Evolutionary conservation across 495 filamentous ascomycete species (phyloP).

Genomic region (Halenospora varia): DNA sequence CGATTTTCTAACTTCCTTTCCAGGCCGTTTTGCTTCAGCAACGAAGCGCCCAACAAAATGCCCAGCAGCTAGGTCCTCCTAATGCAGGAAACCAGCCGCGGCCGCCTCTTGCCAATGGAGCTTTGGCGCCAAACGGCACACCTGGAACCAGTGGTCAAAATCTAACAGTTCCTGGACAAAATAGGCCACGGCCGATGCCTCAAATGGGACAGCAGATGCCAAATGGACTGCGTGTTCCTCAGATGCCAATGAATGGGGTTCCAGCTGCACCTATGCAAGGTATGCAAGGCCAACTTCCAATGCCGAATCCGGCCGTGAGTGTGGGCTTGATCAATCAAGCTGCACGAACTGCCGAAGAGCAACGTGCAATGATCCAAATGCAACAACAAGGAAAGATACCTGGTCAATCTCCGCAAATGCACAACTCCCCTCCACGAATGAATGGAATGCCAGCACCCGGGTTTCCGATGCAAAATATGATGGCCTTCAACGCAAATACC

Average conservation of each 20-base stretch:
- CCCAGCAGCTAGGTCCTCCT: slow-evolving; percentile 27
- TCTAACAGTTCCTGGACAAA: slow-evolving; percentile 26
- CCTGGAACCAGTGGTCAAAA: slow-evolving; percentile 18
- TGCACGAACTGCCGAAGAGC: slow-evolving; percentile 60
- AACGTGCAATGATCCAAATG: slow-evolving; percentile 48
- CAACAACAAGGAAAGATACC: slow-evolving; percentile 46
- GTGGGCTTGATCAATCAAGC: slow-evolving; percentile 48
- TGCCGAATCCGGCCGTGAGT: slow-evolving; percentile 62
- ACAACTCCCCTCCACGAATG: slow-evolving; percentile 36
- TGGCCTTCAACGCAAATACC: slow-evolving; percentile 21
- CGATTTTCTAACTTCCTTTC: slow-evolving; percentile 23
- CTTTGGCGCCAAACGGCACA: slow-evolving; percentile 13
- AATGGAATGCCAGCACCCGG: slow-evolving; percentile 33
- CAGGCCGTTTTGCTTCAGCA: slow-evolving; percentile 33
- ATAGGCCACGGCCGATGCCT: slow-evolving; percentile 20
- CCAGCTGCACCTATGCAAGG: slow-evolving; percentile 66
- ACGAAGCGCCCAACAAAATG: slow-evolving; percentile 37
- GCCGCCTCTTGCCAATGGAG: slow-evolving; percentile 33
- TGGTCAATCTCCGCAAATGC: slow-evolving; percentile 28
- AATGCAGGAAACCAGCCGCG: slow-evolving; percentile 33
- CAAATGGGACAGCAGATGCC: slow-evolving; percentile 15
- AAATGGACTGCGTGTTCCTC: slow-evolving; percentile 2
- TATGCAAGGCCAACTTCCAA: slow-evolving; percentile 53
- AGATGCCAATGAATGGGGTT: slow-evolving; percentile 52
- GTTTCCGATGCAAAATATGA: slow-evolving; percentile 29